Evolutionary conservation across 2,329 filamentous ascomycete genomes (phyloP), one percentile per base, ranked within the genome.

Genomic region (Elsinoe australis): DNA sequence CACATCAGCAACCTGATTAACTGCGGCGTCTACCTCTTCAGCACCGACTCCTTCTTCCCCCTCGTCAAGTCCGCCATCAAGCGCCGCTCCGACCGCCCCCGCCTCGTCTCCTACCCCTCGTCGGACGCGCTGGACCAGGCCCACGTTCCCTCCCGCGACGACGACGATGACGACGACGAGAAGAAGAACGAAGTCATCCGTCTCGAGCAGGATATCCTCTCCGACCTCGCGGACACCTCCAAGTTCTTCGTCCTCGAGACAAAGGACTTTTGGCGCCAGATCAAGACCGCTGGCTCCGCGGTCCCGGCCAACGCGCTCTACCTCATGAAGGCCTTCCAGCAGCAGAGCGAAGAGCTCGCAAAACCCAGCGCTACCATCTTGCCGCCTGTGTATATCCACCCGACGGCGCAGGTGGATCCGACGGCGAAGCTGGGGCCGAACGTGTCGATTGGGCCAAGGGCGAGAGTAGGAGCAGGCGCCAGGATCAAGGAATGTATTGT

Each of bases 181-280:
- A 75, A 79, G 67, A 83, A 84, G 69, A 90, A 80, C 63, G 83
- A 94, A 60, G 87, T 95, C 42, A 85, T 98, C 58, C 86, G 92
- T 47, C 78, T 98, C 49, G 92, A 98, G 72, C 92, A 96, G 71
- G 92, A 98, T 64, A 95, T 96, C 46, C 78, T 98, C 51, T 85
- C 88, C 45, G 90, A 96, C 62, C 81, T 96, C 61, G 90, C 92
- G 53, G 92, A 96, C 69, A 95, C 80, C 78, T 92, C 94, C 71
- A 87, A 92, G 67, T 98, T 98, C 74, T 96, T 88, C 69, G 92
- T 96, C 24, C 85, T 95, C 67, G 92, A 98, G 73, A 96, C 90
- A 56, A 94, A 94, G 72, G 92, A 96, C 67, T 98, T 98, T 69
- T 98, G 92, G 92, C 87, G 92, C 59, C 92, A 98, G 75, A 96